Conservation (phyloP, 148 eudicot species). For the Polygonum aviculare region DNA sequence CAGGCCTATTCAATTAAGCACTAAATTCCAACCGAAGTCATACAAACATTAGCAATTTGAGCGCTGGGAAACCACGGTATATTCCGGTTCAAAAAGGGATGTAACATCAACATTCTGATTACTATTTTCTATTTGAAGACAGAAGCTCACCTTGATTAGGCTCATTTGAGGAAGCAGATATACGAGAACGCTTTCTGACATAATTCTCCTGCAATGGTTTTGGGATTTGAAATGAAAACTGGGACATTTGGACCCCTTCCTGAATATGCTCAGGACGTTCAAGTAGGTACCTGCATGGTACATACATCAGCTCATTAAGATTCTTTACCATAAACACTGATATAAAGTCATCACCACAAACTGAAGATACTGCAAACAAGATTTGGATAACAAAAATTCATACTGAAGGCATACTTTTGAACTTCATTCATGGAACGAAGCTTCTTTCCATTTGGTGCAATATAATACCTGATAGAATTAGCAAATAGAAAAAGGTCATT, state of each 20-base stretch:
- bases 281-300: conserved; percentile 49
- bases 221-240: conserved; percentile 86
- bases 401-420: conserved; percentile 43
- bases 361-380: neutral
- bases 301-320: conserved; percentile 4
- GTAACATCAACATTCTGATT: neutral
- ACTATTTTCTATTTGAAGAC: neutral
- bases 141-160: conserved; percentile 32
- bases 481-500: neutral
- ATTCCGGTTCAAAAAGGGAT: neutral
- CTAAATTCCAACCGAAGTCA: neutral
- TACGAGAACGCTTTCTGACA: conserved; percentile 65
- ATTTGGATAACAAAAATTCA: neutral
- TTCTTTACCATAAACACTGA: neutral
- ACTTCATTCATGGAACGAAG: conserved; percentile 85
- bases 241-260: conserved; percentile 54
- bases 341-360: neutral
- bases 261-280: conserved; percentile 56
- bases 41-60: neutral
- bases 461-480: conserved; percentile 64
- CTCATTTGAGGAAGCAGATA: conserved; percentile 23
- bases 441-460: conserved; percentile 76
- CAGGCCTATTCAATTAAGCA: neutral
- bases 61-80: neutral
- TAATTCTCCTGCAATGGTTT: conserved; percentile 85